phyloP scores from a whole-genome alignment of 1,284 basidiomycete genomes.

The Butyriboletus appendiculatus region DNA sequence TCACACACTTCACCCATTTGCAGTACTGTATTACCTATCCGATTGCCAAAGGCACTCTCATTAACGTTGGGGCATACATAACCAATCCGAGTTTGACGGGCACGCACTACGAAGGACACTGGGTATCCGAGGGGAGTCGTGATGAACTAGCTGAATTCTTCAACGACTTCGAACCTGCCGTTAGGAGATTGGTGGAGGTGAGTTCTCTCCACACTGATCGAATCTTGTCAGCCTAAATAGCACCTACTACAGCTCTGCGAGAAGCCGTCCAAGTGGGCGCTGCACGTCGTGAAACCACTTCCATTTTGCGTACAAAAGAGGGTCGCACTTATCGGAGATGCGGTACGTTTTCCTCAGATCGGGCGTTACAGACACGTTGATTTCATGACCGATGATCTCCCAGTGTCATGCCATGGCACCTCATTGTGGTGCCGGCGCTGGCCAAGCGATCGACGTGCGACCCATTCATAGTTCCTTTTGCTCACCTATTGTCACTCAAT shows the following conservation, averaged over 20 bases:
- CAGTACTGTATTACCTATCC: constrained; percentile 48
- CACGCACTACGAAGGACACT: constrained; percentile 37
- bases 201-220: neutral
- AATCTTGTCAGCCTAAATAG: neutral
- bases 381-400: neutral
- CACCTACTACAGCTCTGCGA: constrained; percentile 17
- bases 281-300: constrained; percentile 35
- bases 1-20: neutral
- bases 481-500: neutral
- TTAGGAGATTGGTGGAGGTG: constrained; percentile 42
- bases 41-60: constrained; percentile 39
- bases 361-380: neutral
- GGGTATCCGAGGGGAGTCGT: constrained; percentile 34
- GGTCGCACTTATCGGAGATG: constrained; percentile 40
- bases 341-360: constrained; percentile 22
- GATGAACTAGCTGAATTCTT: constrained; percentile 35
- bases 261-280: constrained; percentile 30
- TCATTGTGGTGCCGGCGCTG: constrained; percentile 31
- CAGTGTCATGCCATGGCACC: constrained; percentile 36
- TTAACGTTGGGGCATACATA: constrained; percentile 45
- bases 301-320: constrained; percentile 33
- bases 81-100: constrained; percentile 38
- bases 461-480: no score
- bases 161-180: constrained; percentile 45
- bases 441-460: constrained; percentile 35